Base-by-base conservation (phyloP, 345 rosid genomes). In the Aquilaria yunnanensis region DNA sequence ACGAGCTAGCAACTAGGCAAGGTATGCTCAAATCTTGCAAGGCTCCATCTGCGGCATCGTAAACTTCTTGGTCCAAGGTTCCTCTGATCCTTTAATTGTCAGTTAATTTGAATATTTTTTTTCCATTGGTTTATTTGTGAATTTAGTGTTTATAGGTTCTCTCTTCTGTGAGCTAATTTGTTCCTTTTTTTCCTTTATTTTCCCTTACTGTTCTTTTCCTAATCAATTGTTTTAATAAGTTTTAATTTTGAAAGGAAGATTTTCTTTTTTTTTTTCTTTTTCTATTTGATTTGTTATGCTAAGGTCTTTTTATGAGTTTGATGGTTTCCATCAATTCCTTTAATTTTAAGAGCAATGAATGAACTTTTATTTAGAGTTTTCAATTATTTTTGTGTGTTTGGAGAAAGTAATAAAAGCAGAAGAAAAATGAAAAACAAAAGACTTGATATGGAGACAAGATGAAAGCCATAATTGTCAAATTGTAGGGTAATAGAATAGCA, bases 21-120 rank as follows among this genome's bases (percentile, higher is more conserved):
- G 97, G 30, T 95, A 85, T 78, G 69, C 90, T 11, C 85, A 95
- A 50, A 74, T 90, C 67, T 80, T 88, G 82, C 84, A 83, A 53
- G 68, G 80, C 54, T 64, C 66, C 49, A 76, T 64, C 41, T 77
- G 81, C 10, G 89, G 90, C 31, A 83, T 80, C 51, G 96, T 84
- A 47, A 83, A 76, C 72, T 84, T 79, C 83, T 55, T 96, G 5
- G 79, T 93, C 56, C 73, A 75, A 66, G 99, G 97, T 66, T 78
- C 94, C 71, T 75, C 97, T 64, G 97, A 94, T 86, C 95, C 94
- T 50, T 87, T 65, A 64, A 84, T 86, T 60, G 73, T 83, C 32
- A 97, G 99, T 96, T 94, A 81, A 67, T 60, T 74, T 57, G 54
- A 5, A 50, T 54, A 2, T 48, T 11, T 54, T 14, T 11, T 32